Evolutionary conservation across 108 stramenopile genomes (phyloP), one percentile per base, ranked within the genome.

Genomic region (Parmales sp.): DNA sequence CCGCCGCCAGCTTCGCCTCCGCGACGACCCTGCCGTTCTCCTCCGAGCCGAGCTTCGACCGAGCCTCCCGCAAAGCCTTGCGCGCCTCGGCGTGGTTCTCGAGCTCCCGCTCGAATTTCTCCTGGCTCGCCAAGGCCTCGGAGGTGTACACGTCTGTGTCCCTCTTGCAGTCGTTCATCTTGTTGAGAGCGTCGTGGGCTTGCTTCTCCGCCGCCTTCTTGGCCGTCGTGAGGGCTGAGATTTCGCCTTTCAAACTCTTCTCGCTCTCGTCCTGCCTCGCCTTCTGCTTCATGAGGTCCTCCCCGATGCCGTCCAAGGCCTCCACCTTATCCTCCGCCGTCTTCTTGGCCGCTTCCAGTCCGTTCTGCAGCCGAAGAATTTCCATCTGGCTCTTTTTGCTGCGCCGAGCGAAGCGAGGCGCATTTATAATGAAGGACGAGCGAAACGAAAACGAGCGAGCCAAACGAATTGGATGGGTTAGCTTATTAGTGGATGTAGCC

Each of bases 91-190:
- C 75, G 72, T 93, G 92, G 39, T 89, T 68, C 0, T 73, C 78
- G 16, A 93, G 77, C 76, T 93, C 92, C 16, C 88, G 83, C 60
- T 90, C 89, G 65, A 89, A 93, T 64, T 90, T 89, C 23, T 69
- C 69, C 73, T 86, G 68, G n/a, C 3, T n/a, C n/a, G n/a, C n/a
- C n/a, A 34, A 11, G 54, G 2, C 31, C 54, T 60, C 36, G 29
- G 54, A 11, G 28, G 54, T 34, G 54, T 28, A 18, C 54, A 60
- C 36, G 54, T 60, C 31, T 28, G 13, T 34, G 31, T 60, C 31
- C 31, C 2, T 29, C 54, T 60, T 34, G 11, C 11, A 3, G 54
- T 60, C 28, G 3, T 11, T 19, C 54, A 60, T 60, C 54, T 60
- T 60, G 16, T 28, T 20, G 9, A 7, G 13, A 7, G 26, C 13